Evolutionary conservation across 768 basidiomycete species (phyloP).

Genomic region (Dacryopinax spathularia): DNA sequence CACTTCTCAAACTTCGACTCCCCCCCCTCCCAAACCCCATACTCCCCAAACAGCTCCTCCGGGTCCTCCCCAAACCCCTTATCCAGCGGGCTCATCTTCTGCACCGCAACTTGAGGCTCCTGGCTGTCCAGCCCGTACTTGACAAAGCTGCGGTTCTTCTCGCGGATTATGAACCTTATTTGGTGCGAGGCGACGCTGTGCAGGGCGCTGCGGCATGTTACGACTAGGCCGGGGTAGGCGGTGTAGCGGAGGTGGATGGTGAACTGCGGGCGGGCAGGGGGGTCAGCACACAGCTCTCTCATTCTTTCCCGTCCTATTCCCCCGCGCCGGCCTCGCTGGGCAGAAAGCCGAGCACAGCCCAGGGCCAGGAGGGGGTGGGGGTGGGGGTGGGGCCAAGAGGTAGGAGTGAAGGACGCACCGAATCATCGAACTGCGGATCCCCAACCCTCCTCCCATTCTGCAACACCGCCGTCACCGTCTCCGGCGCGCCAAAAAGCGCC

Average conservation of each 20-base stretch:
- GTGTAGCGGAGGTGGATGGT: slow-evolving; percentile 6
- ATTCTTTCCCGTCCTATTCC: no score
- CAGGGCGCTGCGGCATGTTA: not conserved
- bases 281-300: no score
- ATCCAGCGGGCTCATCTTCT: not conserved
- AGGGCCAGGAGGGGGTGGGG: not conserved
- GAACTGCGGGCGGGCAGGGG: not conserved
- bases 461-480: slow-evolving; percentile 1
- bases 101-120: not conserved
- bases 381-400: not conserved
- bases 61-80: not conserved
- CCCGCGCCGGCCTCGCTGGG: no score
- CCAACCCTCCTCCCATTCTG: slow-evolving; percentile 1
- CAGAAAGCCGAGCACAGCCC: no score
- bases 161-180: not conserved
- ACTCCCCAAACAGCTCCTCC: not conserved
- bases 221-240: not conserved
- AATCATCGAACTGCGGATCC: slow-evolving; percentile 6
- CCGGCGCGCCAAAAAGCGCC: slow-evolving; percentile 5
- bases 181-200: not conserved
- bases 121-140: not conserved
- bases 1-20: not conserved
- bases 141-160: not conserved
- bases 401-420: not conserved
- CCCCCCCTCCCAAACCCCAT: not conserved